A percentile compares a stretch with the other conserved stretches of the same genome.
These are phyloP conservation scores for Trametes villosa DNA, from an alignment of 768 basidiomycete species.

Conservation along the genomic window DNA sequence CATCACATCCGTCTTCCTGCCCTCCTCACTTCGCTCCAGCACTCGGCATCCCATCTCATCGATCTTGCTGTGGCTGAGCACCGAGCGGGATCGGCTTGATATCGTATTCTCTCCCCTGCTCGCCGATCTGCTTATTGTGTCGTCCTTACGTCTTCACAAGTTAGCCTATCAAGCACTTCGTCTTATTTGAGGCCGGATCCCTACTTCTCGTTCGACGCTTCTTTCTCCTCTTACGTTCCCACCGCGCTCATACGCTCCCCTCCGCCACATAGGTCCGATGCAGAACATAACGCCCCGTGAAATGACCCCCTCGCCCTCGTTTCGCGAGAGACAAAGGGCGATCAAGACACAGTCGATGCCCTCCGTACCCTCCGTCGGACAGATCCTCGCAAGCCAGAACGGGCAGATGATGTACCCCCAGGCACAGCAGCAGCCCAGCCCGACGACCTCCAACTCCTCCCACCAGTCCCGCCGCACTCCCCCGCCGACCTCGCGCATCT, in stretches of 20 bases:
- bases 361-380: constrained; percentile 59
- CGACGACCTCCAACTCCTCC: constrained; percentile 38
- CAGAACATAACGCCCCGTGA: constrained; percentile 45
- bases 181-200: constrained; percentile 23
- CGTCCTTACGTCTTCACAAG: constrained; percentile 22
- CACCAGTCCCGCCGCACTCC: constrained; percentile 42
- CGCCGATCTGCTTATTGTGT: constrained; percentile 21
- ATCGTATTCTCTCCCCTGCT: constrained; percentile 10
- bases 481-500: constrained; percentile 35
- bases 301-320: constrained; percentile 46
- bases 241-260: constrained; percentile 26
- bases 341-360: constrained; percentile 66
- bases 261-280: constrained; percentile 31
- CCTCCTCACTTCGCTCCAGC: constrained; percentile 9
- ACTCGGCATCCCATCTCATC: constrained; percentile 13
- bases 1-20: neutral
- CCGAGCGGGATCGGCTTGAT: constrained; percentile 16
- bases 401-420: constrained; percentile 40
- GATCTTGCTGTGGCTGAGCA: constrained; percentile 11
- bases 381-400: constrained; percentile 49
- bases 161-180: constrained; percentile 24
- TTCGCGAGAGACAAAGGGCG: constrained; percentile 53
- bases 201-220: constrained; percentile 24
- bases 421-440: constrained; percentile 42
- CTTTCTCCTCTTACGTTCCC: constrained; percentile 20